Conservation (phyloP, 495 filamentous ascomycete species). For the Talaromyces wortmannii region DNA sequence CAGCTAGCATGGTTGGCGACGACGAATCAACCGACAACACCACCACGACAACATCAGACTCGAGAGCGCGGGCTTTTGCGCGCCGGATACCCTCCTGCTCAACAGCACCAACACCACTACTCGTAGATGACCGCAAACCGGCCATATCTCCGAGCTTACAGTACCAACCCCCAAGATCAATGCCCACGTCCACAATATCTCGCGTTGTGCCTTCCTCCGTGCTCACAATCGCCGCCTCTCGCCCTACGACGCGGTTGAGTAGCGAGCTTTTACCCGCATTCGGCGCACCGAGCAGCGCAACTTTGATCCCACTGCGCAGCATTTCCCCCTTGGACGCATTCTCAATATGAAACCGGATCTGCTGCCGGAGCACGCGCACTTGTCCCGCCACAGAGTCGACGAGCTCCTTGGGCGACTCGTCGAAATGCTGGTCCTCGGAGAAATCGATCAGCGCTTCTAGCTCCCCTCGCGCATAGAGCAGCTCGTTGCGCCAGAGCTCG, state of each 20-base stretch:
- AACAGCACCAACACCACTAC: constrained; percentile 54
- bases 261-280: constrained; percentile 95
- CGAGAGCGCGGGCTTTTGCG: constrained; percentile 70
- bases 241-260: constrained; percentile 83
- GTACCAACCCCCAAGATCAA: constrained; percentile 85
- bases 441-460: constrained; percentile 96
- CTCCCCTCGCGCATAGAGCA: constrained; percentile 81
- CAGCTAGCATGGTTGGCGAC: constrained; percentile 14
- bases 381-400: constrained; percentile 58
- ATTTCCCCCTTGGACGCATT: constrained; percentile 83
- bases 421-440: constrained; percentile 94
- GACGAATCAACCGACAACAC: constrained; percentile 51
- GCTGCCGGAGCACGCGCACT: constrained; percentile 49
- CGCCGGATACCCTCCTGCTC: constrained; percentile 88
- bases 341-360: constrained; percentile 58
- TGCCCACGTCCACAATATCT: constrained; percentile 86
- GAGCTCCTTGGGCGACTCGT: constrained; percentile 72
- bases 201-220: constrained; percentile 86
- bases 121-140: constrained; percentile 53
- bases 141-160: constrained; percentile 91
- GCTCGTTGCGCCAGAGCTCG: constrained; percentile 70
- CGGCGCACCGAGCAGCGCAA: constrained; percentile 82
- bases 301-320: constrained; percentile 74
- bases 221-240: constrained; percentile 93
- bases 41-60: constrained; percentile 82